phyloP scores from a whole-genome alignment of 306 rosid species.

The Myrica gale region DNA sequence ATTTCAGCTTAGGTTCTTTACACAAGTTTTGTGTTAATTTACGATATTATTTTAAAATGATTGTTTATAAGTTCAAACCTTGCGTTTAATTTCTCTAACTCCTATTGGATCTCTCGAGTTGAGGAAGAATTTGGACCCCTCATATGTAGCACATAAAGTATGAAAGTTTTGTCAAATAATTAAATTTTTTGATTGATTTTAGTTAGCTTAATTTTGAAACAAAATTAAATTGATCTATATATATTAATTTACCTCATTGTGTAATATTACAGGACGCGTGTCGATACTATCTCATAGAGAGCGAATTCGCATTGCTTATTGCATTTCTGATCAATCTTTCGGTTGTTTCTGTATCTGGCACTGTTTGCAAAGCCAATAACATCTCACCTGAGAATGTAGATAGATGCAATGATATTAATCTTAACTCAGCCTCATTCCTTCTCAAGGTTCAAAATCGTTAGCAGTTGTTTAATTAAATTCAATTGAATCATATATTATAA shows the following conservation, averaged over 20 bases:
- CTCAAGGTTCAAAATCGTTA: conserved; percentile 55
- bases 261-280: conserved; percentile 66
- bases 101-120: too few relatives aligned
- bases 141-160: too few relatives aligned
- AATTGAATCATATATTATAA: not conserved
- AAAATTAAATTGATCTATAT: not conserved
- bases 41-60: too few relatives aligned
- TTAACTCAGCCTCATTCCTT: conserved; percentile 78
- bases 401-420: conserved; percentile 56
- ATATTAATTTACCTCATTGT: not conserved
- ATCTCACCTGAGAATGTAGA: conserved; percentile 31
- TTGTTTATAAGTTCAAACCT: too few relatives aligned
- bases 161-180: too few relatives aligned
- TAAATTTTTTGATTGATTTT: too few relatives aligned
- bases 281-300: conserved; percentile 68
- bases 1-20: too few relatives aligned
- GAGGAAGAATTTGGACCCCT: too few relatives aligned
- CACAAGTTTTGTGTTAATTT: too few relatives aligned
- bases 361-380: conserved; percentile 45
- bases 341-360: conserved; percentile 65
- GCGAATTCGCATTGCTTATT: conserved; percentile 69
- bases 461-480: not conserved
- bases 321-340: conserved; percentile 83
- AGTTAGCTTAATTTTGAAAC: too few relatives aligned
- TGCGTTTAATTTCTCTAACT: too few relatives aligned